Conservation (phyloP, 2,329 filamentous ascomycete species). For the Lecanosticta acicola region DNA sequence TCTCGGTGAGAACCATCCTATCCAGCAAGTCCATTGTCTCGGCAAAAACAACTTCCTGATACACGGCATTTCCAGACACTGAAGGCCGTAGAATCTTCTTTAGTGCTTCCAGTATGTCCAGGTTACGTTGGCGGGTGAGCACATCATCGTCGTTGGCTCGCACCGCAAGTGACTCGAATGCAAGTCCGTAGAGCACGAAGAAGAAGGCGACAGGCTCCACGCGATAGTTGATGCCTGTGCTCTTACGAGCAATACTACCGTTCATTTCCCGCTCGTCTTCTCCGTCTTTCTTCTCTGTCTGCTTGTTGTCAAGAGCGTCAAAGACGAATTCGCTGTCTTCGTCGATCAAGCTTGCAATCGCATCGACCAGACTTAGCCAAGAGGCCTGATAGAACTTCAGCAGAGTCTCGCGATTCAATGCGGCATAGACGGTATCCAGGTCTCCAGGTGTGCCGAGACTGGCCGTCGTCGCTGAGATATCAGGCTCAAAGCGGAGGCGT, state of each 20-base stretch:
- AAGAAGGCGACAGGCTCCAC: conserved; percentile 98
- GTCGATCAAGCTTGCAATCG: conserved; percentile 93
- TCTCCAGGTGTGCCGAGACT: conserved; percentile 66
- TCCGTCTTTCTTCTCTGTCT: conserved; percentile 24
- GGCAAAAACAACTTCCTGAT: conserved; percentile 89
- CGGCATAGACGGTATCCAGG: conserved; percentile 89
- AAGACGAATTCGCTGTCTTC: conserved; percentile 98
- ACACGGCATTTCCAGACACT: conserved; percentile 93
- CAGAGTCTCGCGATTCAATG: conserved; percentile 86
- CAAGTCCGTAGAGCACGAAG: conserved; percentile 93
- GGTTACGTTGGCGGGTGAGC: conserved; percentile 32
- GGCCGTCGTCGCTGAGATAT: conserved; percentile 85
- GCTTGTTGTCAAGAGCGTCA: conserved; percentile 85
- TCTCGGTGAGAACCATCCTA: conserved; percentile 84
- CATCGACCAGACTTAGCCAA: conserved; percentile 94
- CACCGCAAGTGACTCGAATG: conserved; percentile 89
- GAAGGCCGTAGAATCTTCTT: conserved; percentile 93
- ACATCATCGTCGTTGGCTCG: conserved; percentile 55
- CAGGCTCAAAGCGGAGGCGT: conserved; percentile 86
- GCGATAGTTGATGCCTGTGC: conserved; percentile 87
- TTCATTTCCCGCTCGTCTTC: conserved; percentile 13
- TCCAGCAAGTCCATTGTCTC: conserved; percentile 97
- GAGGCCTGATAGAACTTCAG: conserved; percentile 95
- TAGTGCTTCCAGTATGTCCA: conserved; percentile 83
- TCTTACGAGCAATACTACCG: conserved; percentile 47